Conservation (phyloP, 2,329 filamentous ascomycete species). For the Chrysosporium keratinophilum region DNA sequence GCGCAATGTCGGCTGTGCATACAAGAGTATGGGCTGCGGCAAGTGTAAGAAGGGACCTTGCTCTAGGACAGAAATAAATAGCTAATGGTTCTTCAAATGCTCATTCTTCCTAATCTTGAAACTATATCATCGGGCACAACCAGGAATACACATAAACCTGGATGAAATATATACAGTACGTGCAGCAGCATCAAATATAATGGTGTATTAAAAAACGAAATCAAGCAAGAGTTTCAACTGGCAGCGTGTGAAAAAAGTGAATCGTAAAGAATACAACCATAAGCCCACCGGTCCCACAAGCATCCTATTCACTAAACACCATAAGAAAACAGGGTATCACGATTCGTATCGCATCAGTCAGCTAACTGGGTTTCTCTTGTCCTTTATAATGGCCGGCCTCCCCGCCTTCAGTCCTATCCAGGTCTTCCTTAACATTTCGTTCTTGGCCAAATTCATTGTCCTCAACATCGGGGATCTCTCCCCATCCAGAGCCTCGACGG, state of each 20-base stretch:
- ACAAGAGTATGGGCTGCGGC: no score
- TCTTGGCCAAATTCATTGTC: slow-evolving; percentile 21
- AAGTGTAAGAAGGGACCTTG: no score
- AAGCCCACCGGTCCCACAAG: background rate
- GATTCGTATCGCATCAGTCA: slow-evolving; percentile 2
- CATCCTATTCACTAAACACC: background rate
- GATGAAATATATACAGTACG: background rate
- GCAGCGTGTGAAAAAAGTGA: background rate
- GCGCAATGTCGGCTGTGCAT: no score
- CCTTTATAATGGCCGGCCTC: background rate
- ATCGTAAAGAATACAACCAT: background rate
- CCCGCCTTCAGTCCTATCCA: background rate
- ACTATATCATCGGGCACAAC: no score
- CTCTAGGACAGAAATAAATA: no score
- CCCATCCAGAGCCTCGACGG: slow-evolving; percentile 37
- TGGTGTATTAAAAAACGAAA: no score
- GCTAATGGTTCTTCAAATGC: no score
- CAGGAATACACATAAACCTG: background rate
- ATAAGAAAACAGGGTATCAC: slow-evolving; percentile 8
- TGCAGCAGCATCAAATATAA: no score
- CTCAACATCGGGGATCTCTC: slow-evolving; percentile 33
- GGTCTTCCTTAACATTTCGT: slow-evolving; percentile 1
- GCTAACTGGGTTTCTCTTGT: slow-evolving; percentile 1
- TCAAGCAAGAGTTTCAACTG: no score
- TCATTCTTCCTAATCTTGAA: no score